Evolutionary conservation across 352 stramenopile species (phyloP).

Genomic region (Phytophthora multivora): DNA sequence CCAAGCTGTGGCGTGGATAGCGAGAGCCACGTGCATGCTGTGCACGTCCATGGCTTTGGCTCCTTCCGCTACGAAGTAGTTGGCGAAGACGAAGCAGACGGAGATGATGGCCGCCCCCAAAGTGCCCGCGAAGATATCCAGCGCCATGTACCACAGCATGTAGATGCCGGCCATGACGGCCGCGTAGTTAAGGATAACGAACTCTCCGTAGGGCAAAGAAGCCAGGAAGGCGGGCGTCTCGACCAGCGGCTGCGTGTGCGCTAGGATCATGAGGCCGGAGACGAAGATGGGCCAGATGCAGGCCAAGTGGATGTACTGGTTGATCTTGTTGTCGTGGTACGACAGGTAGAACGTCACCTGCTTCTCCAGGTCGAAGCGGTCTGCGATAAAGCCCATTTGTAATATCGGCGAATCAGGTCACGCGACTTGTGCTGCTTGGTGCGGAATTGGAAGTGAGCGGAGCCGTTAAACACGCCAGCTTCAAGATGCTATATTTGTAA

Average conservation of each 20-base stretch:
- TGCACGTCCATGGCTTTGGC: constrained; percentile 39
- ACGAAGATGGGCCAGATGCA: constrained; percentile 91
- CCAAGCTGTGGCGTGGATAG: constrained; percentile 68
- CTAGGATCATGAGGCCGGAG: constrained; percentile 74
- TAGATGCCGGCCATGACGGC: constrained; percentile 68
- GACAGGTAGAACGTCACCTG: constrained; percentile 88
- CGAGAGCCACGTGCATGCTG: constrained; percentile 66
- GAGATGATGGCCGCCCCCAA: constrained; percentile 65
- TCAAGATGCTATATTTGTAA: constrained; percentile 7
- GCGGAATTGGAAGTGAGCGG: constrained; percentile 18
- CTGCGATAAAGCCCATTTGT: constrained; percentile 42
- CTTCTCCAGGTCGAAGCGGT: constrained; percentile 87
- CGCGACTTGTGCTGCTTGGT: constrained; percentile 1
- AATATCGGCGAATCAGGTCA: too few species aligned
- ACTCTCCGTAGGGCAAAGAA: constrained; percentile 47
- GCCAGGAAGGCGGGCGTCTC: constrained; percentile 34
- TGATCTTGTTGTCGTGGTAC: constrained; percentile 86
- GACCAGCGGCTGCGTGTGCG: constrained; percentile 48
- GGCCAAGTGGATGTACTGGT: constrained; percentile 84
- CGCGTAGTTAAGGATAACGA: constrained; percentile 69
- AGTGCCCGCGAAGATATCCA: constrained; percentile 66
- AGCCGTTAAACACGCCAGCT: constrained; percentile 15
- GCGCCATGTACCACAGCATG: constrained; percentile 82
- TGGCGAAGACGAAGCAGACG: constrained; percentile 57
- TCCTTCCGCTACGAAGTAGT: constrained; percentile 55